Evolutionary conservation across 2,329 filamentous ascomycete species (phyloP), one percentile per base, ranked within the genome.

Genomic region (Claviceps paspali): DNA sequence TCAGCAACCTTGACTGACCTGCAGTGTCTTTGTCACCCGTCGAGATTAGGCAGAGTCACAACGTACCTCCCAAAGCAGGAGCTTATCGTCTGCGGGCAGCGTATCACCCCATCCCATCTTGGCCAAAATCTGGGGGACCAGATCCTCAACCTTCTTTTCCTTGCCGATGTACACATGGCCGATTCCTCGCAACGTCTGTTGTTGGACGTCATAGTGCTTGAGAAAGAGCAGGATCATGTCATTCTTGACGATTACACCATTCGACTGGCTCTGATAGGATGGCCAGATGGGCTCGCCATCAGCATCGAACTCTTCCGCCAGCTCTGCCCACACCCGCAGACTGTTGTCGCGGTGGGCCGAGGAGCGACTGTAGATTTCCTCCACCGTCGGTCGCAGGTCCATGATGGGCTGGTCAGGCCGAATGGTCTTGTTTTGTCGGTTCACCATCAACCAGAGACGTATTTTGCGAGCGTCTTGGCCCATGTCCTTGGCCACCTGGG

Each of bases 401-500:
- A 74, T 73, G 34, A 98, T 76, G 0, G 86, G 83, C 41, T 84
- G 79, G 53, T 98, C 91, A 0, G 92, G 91, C 14, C 91, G 76
- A 27, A 85, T 80, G 0, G 91, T 98, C 59, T 94, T 95, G 55
- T 98, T 98, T 56, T 98, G 91, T 9, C 91, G 80, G 53, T 95
- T 96, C 1, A 98, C 91, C 87, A 98, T 95, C 38, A 85, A 76
- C 92, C 91, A 98, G 14, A 94, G 72, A 17, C 91, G 76, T 18
- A 96, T 61, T 43, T 74, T 72, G 39, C 76, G 75, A 1, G 79
- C 66, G 31, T 87, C 76, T 35, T 81, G 59, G 0, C 65, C 68
- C 35, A 81, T 67, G 39, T 93, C 81, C 28, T 73, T 60, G 0
- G 82, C 86, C 41, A 96, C 69, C 17, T 70, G 68, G 19, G 66